phyloP scores from a whole-genome alignment of 2,329 filamentous ascomycete genomes.

The Biscogniauxia mediterranea region DNA sequence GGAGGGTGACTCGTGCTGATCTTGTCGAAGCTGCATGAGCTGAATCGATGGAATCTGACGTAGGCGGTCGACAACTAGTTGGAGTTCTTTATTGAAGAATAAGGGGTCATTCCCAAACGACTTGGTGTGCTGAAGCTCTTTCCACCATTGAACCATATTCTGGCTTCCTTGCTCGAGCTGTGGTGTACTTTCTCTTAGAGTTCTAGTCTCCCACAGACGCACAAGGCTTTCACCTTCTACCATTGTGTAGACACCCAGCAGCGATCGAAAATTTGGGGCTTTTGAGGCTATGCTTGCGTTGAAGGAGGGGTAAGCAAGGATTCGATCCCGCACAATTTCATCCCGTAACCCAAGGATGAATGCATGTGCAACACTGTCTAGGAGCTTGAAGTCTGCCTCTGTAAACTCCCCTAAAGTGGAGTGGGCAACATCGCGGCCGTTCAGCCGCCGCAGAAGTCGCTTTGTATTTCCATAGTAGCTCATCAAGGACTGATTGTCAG shows the following conservation, averaged over 20 bases:
- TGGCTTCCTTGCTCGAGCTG: constrained; percentile 37
- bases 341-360: constrained; percentile 56
- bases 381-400: constrained; percentile 43
- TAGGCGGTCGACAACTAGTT: constrained; percentile 46
- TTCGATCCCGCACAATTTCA: constrained; percentile 40
- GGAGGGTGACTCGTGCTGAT: constrained; percentile 48
- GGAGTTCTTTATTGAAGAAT: constrained; percentile 52
- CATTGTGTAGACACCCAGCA: constrained; percentile 53
- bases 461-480: constrained; percentile 51
- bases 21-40: constrained; percentile 52
- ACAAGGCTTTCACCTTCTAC: constrained; percentile 56
- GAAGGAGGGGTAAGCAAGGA: constrained; percentile 49
- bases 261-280: constrained; percentile 41
- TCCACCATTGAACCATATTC: constrained; percentile 45
- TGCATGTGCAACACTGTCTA: constrained; percentile 51
- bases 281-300: constrained; percentile 31
- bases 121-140: constrained; percentile 38
- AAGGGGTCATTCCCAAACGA: constrained; percentile 47
- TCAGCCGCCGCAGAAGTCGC: constrained; percentile 46
- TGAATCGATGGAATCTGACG: constrained; percentile 53
- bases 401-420: constrained; percentile 45
- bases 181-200: constrained; percentile 35
- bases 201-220: constrained; percentile 42
- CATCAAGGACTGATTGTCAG: constrained; percentile 39
- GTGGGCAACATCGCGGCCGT: constrained; percentile 49